Evolutionary conservation across 2,329 filamentous ascomycete species (phyloP), one percentile per base, ranked within the genome.

Genomic region (Zymoseptoria tritici): DNA sequence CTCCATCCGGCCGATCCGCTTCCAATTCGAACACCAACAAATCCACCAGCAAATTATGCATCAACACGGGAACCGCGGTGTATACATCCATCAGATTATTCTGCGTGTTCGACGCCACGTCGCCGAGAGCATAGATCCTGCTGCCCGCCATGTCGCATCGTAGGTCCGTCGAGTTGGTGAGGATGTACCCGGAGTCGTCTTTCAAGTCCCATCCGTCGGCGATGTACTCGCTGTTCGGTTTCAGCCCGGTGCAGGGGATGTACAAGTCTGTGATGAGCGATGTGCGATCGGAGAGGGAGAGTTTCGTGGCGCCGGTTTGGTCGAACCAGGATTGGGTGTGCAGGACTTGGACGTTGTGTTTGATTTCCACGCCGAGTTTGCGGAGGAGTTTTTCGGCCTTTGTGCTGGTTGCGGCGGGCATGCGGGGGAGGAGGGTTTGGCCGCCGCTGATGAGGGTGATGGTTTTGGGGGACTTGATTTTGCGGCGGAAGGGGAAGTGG

Each of bases 101-200:
- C 36, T 60, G 66, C 24, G 64, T 67, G 56, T 71, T 73, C 6
- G 64, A 62, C 4, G 72, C 72, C 31, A 66, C 70, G 63, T 76
- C 73, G 55, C 73, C 74, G 46, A 75, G 62, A 53, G 70, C 70
- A 62, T 74, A 76, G 56, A 75, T 67, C 13, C 72, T 61, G 1
- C 65, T 58, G 9, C 71, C 66, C 0, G 62, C 69, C 21, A 54
- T 63, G 21, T 70, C 64, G 52, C 66, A 59, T 2, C 73, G 72
- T 56, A 74, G 64, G 7, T 71, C 73, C 19, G 58, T 53, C 2
- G 57, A 26, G 58, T 72, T 65, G 5, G 67, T 70, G 16, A 56
- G 57, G 51, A 73, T 61, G 49, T 72, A 71, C 13, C 70, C 68
- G 3, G 62, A 52, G 9, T 59, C 60, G 58, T 71, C 66, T 21